Evolutionary conservation across 176 grass and related monocot species (phyloP).

Genomic region (Poa pratensis): DNA sequence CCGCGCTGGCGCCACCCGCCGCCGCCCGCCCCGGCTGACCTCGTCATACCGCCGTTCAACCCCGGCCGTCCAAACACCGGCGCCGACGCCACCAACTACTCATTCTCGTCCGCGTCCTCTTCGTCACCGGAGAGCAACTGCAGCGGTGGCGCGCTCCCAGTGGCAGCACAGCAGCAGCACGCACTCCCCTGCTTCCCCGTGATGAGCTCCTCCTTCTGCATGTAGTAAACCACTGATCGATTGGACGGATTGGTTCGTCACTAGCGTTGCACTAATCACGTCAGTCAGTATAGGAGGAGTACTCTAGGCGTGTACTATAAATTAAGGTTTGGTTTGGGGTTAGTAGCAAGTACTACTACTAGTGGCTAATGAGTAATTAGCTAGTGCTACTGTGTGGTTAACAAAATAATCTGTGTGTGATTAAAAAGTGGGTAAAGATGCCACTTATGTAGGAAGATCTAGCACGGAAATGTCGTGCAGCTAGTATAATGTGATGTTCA

Average conservation of each 20-base stretch:
- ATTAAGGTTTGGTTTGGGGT: background rate
- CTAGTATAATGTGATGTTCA: background rate
- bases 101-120: slow-evolving; percentile 38
- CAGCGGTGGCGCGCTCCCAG: slow-evolving; percentile 37
- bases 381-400: background rate
- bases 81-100: slow-evolving; percentile 40
- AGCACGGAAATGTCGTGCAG: background rate
- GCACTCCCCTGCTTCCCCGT: slow-evolving; percentile 40
- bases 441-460: background rate
- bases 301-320: background rate
- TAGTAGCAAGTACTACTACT: background rate
- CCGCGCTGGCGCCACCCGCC: slow-evolving; percentile 94
- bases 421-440: background rate
- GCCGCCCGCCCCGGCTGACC: slow-evolving; percentile 43
- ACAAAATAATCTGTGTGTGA: background rate
- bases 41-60: slow-evolving; percentile 74
- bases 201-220: slow-evolving; percentile 54
- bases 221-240: slow-evolving; percentile 32
- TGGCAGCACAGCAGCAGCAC: background rate
- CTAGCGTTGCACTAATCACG: background rate
- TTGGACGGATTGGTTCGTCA: background rate
- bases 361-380: too few species aligned
- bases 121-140: slow-evolving; percentile 60
- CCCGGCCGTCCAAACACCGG: slow-evolving; percentile 30
- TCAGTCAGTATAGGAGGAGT: background rate